Base-by-base conservation (phyloP, 371 early-diverging fungal genomes). In the Encephalitozoon cuniculi region DNA sequence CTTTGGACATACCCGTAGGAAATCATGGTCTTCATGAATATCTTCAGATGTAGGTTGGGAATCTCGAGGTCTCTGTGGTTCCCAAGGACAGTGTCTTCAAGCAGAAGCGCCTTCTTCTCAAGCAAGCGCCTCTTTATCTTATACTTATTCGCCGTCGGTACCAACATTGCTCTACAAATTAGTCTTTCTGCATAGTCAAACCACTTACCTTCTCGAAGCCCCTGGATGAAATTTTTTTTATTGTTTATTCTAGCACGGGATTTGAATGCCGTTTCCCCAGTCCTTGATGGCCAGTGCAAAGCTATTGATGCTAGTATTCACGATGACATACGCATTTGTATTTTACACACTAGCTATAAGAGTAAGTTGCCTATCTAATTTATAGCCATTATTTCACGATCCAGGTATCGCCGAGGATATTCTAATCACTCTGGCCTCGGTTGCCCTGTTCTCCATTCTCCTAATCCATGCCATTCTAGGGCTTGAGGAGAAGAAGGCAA, bases 1-100 rank as follows among this genome's bases (percentile, higher is more conserved):
- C 79, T 84, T 34, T 70, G 63, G 44, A 83, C 64, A 63, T 72
- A 78, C 53, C 78, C 79, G 34, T 74, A 75, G 30, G 79, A 79
- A 23, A 39, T 54, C 18, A 83, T 51, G 4, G 76, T 82, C 59
- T 59, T 81, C 32, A 85, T 73, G 54, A 71, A 74, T 52, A 78
- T 79, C 69, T 77, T 78, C 21, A 85, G 70, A 32, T 76, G 68
- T 30, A 51, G 40, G 52, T 82, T 82, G 18, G 70, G 43, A 23
- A 85, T 74, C 32, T 71, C 39, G 11, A 85, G 52, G 18, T 49
- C 41, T 12, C 30, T 53, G 64, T 85, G 77, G 15, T 59, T 52
- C 25, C 67, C 75, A 37, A 71, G 64, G 25, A 76, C 73, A 41
- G 59, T 69, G 64, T 79, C 81, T 18, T 37, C 51, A 43, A 80